Evolutionary conservation across 345 rosid genomes (phyloP).

Genomic region (Murraya paniculata): DNA sequence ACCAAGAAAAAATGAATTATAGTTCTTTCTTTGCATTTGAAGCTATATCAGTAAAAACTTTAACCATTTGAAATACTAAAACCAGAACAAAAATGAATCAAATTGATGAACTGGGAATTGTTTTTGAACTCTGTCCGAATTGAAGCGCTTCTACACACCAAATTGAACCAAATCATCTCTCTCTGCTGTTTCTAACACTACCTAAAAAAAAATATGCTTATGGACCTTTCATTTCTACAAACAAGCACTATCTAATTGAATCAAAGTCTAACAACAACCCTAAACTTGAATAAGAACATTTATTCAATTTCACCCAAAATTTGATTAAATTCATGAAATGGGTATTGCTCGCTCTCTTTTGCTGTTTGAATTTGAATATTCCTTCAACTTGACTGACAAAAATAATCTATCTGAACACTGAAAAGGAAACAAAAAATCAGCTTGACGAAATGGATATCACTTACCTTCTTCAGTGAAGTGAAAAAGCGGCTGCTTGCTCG

Average conservation of each 20-base stretch:
- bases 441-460: background rate
- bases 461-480: slow-evolving; percentile 4
- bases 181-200: background rate
- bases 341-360: background rate
- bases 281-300: background rate
- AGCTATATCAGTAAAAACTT: background rate
- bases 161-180: background rate
- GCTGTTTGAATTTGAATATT: background rate
- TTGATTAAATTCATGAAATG: background rate
- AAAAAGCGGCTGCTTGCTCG: background rate
- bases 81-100: background rate
- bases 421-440: background rate
- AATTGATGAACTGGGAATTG: background rate
- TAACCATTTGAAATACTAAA: background rate
- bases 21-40: background rate
- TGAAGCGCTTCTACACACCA: no score
- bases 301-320: background rate
- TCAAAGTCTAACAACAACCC: no score
- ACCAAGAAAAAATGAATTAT: background rate
- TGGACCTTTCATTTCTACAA: background rate
- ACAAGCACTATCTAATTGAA: background rate
- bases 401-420: background rate
- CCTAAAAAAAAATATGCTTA: background rate
- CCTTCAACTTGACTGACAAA: background rate
- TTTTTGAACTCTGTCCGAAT: no score